Percentiles rank a stretch among this genome's conserved stretches.
phyloP scores from a whole-genome alignment of 176 grass and related monocot genomes.

The Phyllostachys edulis region DNA sequence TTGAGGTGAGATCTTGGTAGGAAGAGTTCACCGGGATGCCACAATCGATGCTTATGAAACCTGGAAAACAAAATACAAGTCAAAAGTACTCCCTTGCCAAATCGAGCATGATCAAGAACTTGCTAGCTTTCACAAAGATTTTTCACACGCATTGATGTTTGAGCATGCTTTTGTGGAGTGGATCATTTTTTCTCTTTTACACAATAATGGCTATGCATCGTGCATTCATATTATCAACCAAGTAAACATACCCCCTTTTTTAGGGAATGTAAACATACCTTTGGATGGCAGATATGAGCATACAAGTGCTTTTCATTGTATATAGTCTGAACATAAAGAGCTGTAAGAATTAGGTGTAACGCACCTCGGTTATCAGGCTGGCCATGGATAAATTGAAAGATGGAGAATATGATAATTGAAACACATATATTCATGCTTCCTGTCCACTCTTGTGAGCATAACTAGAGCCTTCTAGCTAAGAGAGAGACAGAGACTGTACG shows the following conservation, averaged over 20 bases:
- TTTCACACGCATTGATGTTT: background rate
- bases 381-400: conserved; percentile 24
- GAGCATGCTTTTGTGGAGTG: background rate
- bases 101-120: background rate
- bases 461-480: background rate
- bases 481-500: background rate
- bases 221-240: background rate
- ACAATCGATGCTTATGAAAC: conserved; percentile 77
- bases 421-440: conserved; percentile 25
- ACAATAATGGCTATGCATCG: background rate
- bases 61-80: conserved; percentile 29
- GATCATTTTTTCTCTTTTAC: background rate
- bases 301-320: background rate
- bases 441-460: background rate
- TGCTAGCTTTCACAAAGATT: background rate
- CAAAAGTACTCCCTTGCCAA: background rate
- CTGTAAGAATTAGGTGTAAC: background rate
- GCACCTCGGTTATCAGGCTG: conserved; percentile 29
- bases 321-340: background rate
- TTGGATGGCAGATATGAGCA: background rate
- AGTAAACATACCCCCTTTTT: background rate
- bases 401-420: conserved; percentile 24
- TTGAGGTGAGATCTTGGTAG: conserved; percentile 14
- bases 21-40: conserved; percentile 32
- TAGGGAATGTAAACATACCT: background rate